Conservation (phyloP, 805 yeast genomes). For the Zygoascus biomembranicola region DNA sequence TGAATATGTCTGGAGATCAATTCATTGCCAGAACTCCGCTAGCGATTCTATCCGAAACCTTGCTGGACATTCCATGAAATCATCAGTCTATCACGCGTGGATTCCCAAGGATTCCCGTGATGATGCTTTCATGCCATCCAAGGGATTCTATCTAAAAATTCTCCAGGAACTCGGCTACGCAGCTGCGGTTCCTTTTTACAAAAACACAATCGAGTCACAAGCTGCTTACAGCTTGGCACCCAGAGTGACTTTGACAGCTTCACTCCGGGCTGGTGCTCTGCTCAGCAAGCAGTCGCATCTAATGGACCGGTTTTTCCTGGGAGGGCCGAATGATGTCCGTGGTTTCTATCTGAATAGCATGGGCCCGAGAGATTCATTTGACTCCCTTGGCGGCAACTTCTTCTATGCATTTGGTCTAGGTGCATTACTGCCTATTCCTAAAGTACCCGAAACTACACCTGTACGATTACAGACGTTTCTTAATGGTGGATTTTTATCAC, state of each 20-base stretch:
- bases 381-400: conserved; percentile 62
- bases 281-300: conserved; percentile 38
- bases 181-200: conserved; percentile 3
- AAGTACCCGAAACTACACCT: conserved; percentile 37
- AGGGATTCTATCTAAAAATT: conserved; percentile 36
- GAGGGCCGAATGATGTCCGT: conserved; percentile 67
- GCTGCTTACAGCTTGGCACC: conserved; percentile 3
- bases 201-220: conserved; percentile 6
- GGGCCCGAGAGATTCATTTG: conserved; percentile 50
- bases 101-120: conserved; percentile 36
- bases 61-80: conserved; percentile 35
- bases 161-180: conserved; percentile 36
- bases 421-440: conserved; percentile 40
- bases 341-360: conserved; percentile 62
- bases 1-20: conserved; percentile 49
- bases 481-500: conserved; percentile 44
- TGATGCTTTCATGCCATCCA: conserved; percentile 35
- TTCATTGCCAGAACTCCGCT: conserved; percentile 39
- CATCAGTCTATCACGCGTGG: conserved; percentile 39
- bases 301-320: conserved; percentile 74
- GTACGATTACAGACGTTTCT: conserved; percentile 56
- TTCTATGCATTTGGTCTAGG: conserved; percentile 34
- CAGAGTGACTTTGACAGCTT: background rate
- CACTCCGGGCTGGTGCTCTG: conserved; percentile 6
- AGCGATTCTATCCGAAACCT: conserved; percentile 43